Percentiles rank a stretch among this genome's conserved stretches.
Conservation (phyloP, 1,139 yeast species). For the Zygotorulaspora mrakii region DNA sequence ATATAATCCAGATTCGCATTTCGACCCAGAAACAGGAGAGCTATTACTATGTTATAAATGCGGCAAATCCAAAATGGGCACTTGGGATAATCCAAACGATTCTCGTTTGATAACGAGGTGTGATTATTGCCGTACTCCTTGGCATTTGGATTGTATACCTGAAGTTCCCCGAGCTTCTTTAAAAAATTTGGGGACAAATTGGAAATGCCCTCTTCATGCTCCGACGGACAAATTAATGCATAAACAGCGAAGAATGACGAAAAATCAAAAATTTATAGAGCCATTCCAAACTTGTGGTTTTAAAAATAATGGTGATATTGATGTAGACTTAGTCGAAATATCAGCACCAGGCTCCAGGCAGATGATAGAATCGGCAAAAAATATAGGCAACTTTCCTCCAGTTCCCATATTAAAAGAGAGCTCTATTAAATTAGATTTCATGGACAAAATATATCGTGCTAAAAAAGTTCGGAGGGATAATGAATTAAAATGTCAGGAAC, state of each 20-base stretch:
- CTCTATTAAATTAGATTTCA: slow-evolving; percentile 71
- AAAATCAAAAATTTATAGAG: slow-evolving; percentile 52
- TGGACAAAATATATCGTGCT: slow-evolving; percentile 44
- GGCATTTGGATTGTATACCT: slow-evolving; percentile 86
- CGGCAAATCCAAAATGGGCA: slow-evolving; percentile 42
- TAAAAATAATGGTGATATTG: slow-evolving; percentile 65
- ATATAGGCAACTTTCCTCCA: slow-evolving; percentile 30
- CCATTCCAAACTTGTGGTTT: slow-evolving; percentile 56
- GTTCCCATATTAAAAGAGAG: slow-evolving; percentile 53
- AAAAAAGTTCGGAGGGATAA: slow-evolving; percentile 25
- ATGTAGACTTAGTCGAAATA: slow-evolving; percentile 46
- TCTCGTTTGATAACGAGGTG: slow-evolving; percentile 60
- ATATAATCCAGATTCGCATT: slow-evolving; percentile 58
- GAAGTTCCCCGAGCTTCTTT: slow-evolving; percentile 69
- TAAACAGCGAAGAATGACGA: slow-evolving; percentile 44
- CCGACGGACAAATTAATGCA: slow-evolving; percentile 26
- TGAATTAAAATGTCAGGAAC: slow-evolving; percentile 29
- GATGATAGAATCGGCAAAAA: slow-evolving; percentile 42
- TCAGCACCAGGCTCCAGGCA: slow-evolving; percentile 43
- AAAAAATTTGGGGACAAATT: slow-evolving; percentile 75
- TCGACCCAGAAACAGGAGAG: slow-evolving; percentile 55
- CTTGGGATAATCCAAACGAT: slow-evolving; percentile 51
- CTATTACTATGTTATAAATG: slow-evolving; percentile 75
- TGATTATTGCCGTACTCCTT: slow-evolving; percentile 79
- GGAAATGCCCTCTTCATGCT: slow-evolving; percentile 93